Evolutionary conservation across 305 asterid species (phyloP).

Genomic region (Coffea humblotiana): DNA sequence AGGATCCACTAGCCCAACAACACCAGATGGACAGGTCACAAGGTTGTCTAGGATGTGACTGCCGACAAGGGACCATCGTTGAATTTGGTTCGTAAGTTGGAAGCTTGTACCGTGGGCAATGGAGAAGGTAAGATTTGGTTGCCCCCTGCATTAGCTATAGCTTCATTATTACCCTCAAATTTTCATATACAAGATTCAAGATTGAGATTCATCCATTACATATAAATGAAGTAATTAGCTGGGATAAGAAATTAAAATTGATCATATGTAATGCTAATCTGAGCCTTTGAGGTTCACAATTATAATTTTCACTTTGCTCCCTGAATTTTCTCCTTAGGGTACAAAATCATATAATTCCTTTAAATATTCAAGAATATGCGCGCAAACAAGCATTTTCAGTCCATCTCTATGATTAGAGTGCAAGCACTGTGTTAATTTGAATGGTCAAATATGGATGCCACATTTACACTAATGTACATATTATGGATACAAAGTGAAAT

Average conservation of each 20-base stretch:
- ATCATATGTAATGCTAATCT: neutral
- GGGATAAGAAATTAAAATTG: neutral
- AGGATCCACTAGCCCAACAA: constrained; percentile 25
- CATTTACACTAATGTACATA: too few relatives aligned
- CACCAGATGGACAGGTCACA: constrained; percentile 19
- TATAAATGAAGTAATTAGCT: neutral
- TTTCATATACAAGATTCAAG: too few relatives aligned
- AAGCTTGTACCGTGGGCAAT: neutral
- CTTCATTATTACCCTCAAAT: neutral
- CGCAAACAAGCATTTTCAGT: too few relatives aligned
- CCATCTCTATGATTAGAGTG: neutral
- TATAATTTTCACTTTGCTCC: too few relatives aligned
- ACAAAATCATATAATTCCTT: too few relatives aligned
- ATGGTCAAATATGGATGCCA: neutral
- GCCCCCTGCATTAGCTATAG: neutral
- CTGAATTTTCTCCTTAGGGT: too few relatives aligned
- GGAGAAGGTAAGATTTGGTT: constrained; percentile 12
- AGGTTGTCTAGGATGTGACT: constrained; percentile 25
- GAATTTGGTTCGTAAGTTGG: neutral
- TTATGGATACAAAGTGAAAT: too few relatives aligned
- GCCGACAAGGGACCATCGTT: constrained; percentile 8
- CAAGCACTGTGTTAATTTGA: neutral
- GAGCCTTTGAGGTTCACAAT: neutral
- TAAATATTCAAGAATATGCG: too few relatives aligned
- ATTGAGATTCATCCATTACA: neutral